phyloP scores from a whole-genome alignment of 2,329 filamentous ascomycete species.

The Fusarium napiforme region DNA sequence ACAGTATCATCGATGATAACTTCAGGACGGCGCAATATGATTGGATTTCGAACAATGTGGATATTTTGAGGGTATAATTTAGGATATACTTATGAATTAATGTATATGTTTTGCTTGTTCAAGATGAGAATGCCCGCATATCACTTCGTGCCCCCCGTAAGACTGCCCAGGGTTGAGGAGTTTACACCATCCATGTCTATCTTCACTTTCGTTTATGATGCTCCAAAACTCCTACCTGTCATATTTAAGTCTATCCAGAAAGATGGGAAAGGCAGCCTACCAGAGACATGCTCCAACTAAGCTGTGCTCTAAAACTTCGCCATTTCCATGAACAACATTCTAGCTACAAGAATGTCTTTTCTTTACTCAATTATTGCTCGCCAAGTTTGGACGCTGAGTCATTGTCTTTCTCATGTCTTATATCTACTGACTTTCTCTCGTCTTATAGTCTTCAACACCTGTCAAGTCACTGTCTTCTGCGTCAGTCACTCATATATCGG shows the following conservation, averaged over 20 bases:
- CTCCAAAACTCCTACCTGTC: conserved; percentile 67
- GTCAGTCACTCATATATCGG: no score
- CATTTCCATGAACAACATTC: not conserved
- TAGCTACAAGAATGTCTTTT: rapidly evolving
- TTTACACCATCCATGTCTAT: not conserved
- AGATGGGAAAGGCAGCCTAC: conserved; percentile 78
- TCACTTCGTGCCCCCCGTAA: no score
- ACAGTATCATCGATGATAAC: conserved; percentile 50
- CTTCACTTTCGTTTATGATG: no score
- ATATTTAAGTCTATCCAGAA: conserved; percentile 79
- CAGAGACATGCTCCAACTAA: conserved; percentile 90
- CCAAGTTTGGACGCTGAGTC: rapidly evolving
- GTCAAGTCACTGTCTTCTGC: not conserved
- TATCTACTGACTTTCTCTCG: rapidly evolving
- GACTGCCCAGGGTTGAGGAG: not conserved
- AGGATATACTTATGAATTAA: not conserved
- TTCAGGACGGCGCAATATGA: conserved; percentile 49
- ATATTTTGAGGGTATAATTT: conserved; percentile 36
- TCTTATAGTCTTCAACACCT: no score
- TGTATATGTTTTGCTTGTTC: not conserved
- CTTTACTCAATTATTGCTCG: not conserved
- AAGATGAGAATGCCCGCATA: no score
- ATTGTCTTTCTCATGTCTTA: not conserved
- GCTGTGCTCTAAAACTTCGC: conserved; percentile 54
- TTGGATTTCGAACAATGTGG: conserved; percentile 43